Evolutionary conservation across 192 early-diverging fungal genomes (phyloP).

Genomic region (Pilaira anomala): DNA sequence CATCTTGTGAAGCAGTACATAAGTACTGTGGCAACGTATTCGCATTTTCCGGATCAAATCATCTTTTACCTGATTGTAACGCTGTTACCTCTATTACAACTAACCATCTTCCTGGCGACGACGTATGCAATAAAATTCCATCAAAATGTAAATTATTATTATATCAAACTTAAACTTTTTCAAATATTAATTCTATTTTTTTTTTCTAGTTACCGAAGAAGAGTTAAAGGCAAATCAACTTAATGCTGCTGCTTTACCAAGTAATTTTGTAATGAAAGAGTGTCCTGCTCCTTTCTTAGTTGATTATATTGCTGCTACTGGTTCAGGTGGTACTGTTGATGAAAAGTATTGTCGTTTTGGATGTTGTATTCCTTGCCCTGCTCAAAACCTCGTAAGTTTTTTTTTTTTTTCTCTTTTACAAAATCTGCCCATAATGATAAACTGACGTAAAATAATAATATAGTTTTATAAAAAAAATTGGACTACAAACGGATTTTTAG

Average conservation of each 20-base stretch:
- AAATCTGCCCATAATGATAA: not conserved
- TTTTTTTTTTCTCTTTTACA: not conserved
- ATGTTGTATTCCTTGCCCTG: constrained; percentile 56
- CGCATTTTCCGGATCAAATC: no score
- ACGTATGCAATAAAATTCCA: not conserved
- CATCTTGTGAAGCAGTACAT: no score
- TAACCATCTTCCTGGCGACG: not conserved
- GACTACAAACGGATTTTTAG: constrained; percentile 39
- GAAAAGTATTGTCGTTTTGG: constrained; percentile 36
- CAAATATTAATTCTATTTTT: not conserved
- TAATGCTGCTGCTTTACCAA: constrained; percentile 23
- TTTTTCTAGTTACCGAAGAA: not conserved
- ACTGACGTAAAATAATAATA: not conserved
- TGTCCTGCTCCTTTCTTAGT: constrained; percentile 43
- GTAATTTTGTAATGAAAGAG: constrained; percentile 15
- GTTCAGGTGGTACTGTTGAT: constrained; percentile 18
- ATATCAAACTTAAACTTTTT: not conserved
- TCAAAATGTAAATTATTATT: not conserved
- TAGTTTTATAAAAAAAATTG: constrained; percentile 43
- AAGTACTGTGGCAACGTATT: no score
- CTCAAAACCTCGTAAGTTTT: constrained; percentile 36
- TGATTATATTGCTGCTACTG: constrained; percentile 29
- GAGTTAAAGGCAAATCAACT: not conserved
- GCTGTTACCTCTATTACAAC: not conserved
- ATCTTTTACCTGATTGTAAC: not conserved